A percentile compares a stretch with the other conserved stretches of the same genome.
Conservation (phyloP, 164 flowering plant species). For the Magnolia kwangsiensis region DNA sequence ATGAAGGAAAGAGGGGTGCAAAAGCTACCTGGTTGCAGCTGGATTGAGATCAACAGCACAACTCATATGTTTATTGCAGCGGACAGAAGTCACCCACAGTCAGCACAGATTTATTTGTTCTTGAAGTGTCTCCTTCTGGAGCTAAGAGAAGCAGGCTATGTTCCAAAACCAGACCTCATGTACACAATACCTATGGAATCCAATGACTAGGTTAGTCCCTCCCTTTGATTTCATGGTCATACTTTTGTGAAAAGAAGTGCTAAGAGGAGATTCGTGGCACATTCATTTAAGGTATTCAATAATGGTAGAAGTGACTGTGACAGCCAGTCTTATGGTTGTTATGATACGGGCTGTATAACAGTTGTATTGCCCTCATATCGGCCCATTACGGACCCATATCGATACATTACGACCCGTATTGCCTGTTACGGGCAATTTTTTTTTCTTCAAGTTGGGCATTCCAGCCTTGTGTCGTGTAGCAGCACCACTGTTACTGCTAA, state of each 20-base stretch:
- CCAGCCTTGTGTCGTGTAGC: too few relatives aligned
- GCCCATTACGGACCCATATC: too few relatives aligned
- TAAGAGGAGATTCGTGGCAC: too few relatives aligned
- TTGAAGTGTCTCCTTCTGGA: conserved; percentile 52
- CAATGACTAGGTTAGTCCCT: conserved; percentile 1
- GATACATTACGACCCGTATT: too few relatives aligned
- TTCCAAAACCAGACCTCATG: conserved; percentile 35
- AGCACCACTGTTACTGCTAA: too few relatives aligned
- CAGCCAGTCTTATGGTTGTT: too few relatives aligned
- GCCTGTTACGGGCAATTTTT: too few relatives aligned
- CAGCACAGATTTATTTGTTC: conserved; percentile 41
- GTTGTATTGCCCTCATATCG: too few relatives aligned
- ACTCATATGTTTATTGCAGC: conserved; percentile 66
- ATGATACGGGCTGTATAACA: too few relatives aligned
- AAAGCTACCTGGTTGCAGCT: conserved; percentile 81
- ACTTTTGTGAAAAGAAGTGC: neutral
- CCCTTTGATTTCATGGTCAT: neutral
- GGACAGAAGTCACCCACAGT: conserved; percentile 56
- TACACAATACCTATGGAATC: conserved; percentile 6
- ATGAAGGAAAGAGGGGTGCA: conserved; percentile 73
- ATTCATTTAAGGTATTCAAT: too few relatives aligned
- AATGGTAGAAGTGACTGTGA: too few relatives aligned
- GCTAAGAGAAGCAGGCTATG: conserved; percentile 58
- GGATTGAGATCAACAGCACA: conserved; percentile 55
- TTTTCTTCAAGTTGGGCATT: too few relatives aligned